A percentile compares a stretch with the other conserved stretches of the same genome.
phyloP scores from a whole-genome alignment of 176 grass and related monocot genomes.

The Triticum urartu region DNA sequence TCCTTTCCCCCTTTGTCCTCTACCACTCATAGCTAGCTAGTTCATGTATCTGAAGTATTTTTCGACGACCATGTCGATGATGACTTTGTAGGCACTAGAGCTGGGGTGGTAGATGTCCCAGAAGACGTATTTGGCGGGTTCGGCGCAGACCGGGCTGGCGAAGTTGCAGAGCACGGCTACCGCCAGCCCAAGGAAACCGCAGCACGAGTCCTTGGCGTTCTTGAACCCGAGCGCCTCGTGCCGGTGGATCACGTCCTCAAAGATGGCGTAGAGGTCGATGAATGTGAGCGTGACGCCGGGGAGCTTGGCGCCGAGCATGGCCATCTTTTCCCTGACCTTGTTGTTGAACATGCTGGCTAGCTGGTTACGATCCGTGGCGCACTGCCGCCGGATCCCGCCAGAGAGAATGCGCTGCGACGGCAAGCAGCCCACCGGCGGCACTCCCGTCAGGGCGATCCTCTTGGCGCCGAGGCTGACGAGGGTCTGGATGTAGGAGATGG shows the following conservation, averaged over 20 bases:
- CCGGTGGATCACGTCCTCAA: slow-evolving; percentile 39
- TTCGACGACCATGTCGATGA: slow-evolving; percentile 31
- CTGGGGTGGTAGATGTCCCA: slow-evolving; percentile 81
- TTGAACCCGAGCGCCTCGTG: slow-evolving; percentile 47
- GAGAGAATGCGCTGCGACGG: slow-evolving; percentile 49
- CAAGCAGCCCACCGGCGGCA: slow-evolving; percentile 54
- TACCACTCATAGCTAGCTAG: neutral
- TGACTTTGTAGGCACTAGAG: slow-evolving; percentile 46
- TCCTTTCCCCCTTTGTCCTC: neutral
- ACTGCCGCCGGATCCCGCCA: slow-evolving; percentile 43
- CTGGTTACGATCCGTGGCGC: slow-evolving; percentile 53
- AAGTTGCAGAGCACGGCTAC: slow-evolving; percentile 53
- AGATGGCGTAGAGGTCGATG: slow-evolving; percentile 49
- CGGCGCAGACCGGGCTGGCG: slow-evolving; percentile 38
- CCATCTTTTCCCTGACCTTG: slow-evolving; percentile 24
- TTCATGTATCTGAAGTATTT: slow-evolving; percentile 29
- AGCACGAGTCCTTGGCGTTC: slow-evolving; percentile 49
- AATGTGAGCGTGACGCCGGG: slow-evolving; percentile 37
- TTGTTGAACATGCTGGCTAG: slow-evolving; percentile 49
- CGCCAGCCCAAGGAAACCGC: slow-evolving; percentile 44
- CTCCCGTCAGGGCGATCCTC: slow-evolving; percentile 34
- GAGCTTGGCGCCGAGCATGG: slow-evolving; percentile 8
- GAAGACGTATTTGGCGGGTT: slow-evolving; percentile 54
- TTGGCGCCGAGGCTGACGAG: slow-evolving; percentile 39
- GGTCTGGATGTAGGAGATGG: slow-evolving; percentile 28